These are phyloP conservation scores for Acanthamoeba lenticulata DNA, from an alignment of 208 protist genomes.

Conservation along the genomic window DNA sequence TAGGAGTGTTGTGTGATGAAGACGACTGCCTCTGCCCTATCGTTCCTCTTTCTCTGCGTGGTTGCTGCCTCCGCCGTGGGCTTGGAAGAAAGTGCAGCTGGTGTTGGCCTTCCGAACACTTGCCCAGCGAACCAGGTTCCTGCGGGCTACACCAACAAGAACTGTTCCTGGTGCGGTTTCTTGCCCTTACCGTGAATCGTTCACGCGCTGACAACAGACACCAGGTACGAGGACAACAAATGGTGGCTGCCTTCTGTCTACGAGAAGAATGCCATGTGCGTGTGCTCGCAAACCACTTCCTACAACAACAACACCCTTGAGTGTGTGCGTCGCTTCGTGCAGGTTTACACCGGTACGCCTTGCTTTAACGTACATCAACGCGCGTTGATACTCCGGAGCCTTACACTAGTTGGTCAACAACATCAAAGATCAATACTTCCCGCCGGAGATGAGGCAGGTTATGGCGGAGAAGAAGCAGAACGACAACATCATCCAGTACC, in stretches of 20 bases:
- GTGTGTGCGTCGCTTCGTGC: not conserved
- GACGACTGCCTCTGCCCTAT: no score
- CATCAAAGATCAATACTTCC: not conserved
- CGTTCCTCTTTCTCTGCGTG: no score
- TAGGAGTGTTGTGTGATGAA: no score
- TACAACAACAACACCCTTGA: not conserved
- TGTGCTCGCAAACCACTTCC: not conserved
- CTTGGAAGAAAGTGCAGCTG: no score
- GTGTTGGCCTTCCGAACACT: no score
- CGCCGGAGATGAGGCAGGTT: not conserved
- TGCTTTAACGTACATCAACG: not conserved
- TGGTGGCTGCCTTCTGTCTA: constrained; percentile 14
- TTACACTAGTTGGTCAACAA: not conserved
- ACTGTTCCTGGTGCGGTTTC: no score
- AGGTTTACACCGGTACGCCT: not conserved
- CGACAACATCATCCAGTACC: not conserved
- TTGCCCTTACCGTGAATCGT: no score
- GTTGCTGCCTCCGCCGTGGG: no score
- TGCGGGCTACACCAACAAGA: no score
- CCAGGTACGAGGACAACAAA: not conserved
- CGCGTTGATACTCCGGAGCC: not conserved
- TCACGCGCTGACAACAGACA: not conserved
- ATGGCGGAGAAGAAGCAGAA: constrained; percentile 9
- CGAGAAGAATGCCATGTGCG: not conserved
- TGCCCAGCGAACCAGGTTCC: no score